phyloP scores from a whole-genome alignment of 345 rosid genomes.

The Carallia brachiata region DNA sequence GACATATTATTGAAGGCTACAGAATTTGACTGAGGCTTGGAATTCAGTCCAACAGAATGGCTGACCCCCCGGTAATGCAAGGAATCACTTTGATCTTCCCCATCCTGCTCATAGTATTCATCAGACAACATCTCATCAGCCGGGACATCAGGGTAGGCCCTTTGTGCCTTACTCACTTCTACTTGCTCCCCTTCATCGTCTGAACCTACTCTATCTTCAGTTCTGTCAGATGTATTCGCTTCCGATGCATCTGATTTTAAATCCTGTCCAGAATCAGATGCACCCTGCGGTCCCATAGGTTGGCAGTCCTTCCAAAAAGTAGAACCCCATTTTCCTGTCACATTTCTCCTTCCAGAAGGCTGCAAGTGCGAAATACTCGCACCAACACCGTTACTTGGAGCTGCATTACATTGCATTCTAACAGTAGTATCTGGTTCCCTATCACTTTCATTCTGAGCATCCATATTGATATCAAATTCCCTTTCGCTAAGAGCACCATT shows the following conservation, averaged over 20 bases:
- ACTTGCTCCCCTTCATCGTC: slow-evolving; percentile 69
- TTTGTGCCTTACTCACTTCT: slow-evolving; percentile 49
- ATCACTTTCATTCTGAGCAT: slow-evolving; percentile 66
- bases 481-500: slow-evolving; percentile 51
- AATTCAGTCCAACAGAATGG: slow-evolving; percentile 49
- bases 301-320: slow-evolving; percentile 98
- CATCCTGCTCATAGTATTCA: slow-evolving; percentile 99
- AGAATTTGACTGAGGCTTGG: slow-evolving; percentile 52
- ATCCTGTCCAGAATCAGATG: slow-evolving; percentile 71
- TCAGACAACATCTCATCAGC: slow-evolving; percentile 99
- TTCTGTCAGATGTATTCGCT: slow-evolving; percentile 55
- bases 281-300: slow-evolving; percentile 61
- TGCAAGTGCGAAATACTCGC: slow-evolving; percentile 44
- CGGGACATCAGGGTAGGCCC: slow-evolving; percentile 78
- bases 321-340: slow-evolving; percentile 89
- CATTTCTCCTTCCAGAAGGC: slow-evolving; percentile 66
- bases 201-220: slow-evolving; percentile 50
- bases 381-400: slow-evolving; percentile 31
- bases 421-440: slow-evolving; percentile 55
- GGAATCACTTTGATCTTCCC: slow-evolving; percentile 86
- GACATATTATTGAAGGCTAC: slow-evolving; percentile 36
- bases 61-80: slow-evolving; percentile 53
- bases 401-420: slow-evolving; percentile 45
- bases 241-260: slow-evolving; percentile 61
- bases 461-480: slow-evolving; percentile 77